These are phyloP conservation scores for Dothideomycetes sp. DNA, from an alignment of 2,329 filamentous ascomycete species.

Conservation along the genomic window DNA sequence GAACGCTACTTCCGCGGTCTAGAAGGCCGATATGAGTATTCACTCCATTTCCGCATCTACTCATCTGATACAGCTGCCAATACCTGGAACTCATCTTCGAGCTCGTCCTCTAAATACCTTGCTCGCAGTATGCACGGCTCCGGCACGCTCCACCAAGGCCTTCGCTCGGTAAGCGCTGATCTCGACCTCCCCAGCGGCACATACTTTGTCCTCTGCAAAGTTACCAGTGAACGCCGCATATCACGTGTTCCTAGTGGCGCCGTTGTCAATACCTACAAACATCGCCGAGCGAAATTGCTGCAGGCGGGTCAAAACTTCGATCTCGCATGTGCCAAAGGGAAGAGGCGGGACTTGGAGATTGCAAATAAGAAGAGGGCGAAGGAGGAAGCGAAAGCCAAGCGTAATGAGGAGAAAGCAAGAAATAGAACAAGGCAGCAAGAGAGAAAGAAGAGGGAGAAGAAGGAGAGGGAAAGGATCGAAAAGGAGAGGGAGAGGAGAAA, in stretches of 20 bases:
- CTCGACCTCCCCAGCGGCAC: constrained; percentile 59
- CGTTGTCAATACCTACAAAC: constrained; percentile 55
- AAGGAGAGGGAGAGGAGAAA: constrained; percentile 15
- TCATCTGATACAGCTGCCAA: no score
- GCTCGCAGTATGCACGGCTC: constrained; percentile 21
- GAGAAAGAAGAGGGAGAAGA: constrained; percentile 12
- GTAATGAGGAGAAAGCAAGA: constrained; percentile 23
- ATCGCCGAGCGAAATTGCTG: constrained; percentile 60
- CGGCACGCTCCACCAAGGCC: constrained; percentile 39
- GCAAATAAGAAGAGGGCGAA: constrained; percentile 26
- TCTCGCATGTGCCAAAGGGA: constrained; percentile 56
- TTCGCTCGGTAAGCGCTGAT: constrained; percentile 66
- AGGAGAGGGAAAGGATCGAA: constrained; percentile 10
- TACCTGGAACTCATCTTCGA: no score
- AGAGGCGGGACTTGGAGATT: constrained; percentile 39
- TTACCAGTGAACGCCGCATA: constrained; percentile 51
- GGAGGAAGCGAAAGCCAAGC: constrained; percentile 16
- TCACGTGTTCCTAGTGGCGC: constrained; percentile 50
- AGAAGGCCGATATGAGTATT: constrained; percentile 45
- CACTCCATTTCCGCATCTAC: constrained; percentile 48
- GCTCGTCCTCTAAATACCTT: no score
- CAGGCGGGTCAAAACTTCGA: constrained; percentile 61
- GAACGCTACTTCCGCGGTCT: constrained; percentile 49
- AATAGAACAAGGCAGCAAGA: constrained; percentile 8
- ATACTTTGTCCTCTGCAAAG: constrained; percentile 66